A percentile compares a stretch with the other conserved stretches of the same genome.
Conservation (phyloP, 1,139 yeast species). For the Taphrina deformans region DNA sequence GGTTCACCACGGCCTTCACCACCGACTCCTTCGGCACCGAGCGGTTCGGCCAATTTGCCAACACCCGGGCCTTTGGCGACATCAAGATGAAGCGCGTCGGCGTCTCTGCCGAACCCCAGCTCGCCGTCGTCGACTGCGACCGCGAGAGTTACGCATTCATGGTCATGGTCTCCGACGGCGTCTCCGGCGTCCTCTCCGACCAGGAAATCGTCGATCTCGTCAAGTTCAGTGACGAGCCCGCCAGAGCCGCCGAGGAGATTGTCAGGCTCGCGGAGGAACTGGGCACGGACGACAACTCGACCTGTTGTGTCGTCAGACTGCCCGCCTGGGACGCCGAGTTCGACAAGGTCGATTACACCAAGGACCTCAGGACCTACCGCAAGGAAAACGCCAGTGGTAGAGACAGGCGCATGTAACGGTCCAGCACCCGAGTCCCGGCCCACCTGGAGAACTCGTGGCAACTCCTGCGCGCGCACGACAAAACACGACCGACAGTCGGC, state of each 20-base stretch:
- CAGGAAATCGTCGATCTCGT: conserved; percentile 89
- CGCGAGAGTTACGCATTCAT: conserved; percentile 59
- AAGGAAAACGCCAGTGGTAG: conserved; percentile 9
- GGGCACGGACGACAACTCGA: conserved; percentile 94
- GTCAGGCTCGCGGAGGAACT: conserved; percentile 78
- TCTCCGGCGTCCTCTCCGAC: conserved; percentile 74
- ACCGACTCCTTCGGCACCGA: conserved; percentile 94
- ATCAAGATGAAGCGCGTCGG: conserved; percentile 72
- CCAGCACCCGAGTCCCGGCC: no score
- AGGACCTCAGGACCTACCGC: conserved; percentile 26
- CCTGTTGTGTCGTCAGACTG: conserved; percentile 75
- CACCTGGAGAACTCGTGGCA: no score
- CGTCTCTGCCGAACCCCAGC: conserved; percentile 88
- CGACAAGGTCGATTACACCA: conserved; percentile 23
- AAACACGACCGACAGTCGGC: no score
- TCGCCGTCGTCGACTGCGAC: conserved; percentile 56
- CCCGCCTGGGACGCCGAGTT: conserved; percentile 63
- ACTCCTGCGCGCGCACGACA: no score
- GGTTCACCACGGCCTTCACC: conserved; percentile 70
- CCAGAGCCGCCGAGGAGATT: conserved; percentile 79
- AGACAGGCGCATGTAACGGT: conserved; percentile 19
- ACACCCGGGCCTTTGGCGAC: conserved; percentile 94
- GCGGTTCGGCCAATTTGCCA: conserved; percentile 78
- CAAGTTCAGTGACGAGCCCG: conserved; percentile 67
- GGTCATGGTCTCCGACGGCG: conserved; percentile 81